Evolutionary conservation across 352 stramenopile genomes (phyloP).

Genomic region (Phytophthora colocasiae): DNA sequence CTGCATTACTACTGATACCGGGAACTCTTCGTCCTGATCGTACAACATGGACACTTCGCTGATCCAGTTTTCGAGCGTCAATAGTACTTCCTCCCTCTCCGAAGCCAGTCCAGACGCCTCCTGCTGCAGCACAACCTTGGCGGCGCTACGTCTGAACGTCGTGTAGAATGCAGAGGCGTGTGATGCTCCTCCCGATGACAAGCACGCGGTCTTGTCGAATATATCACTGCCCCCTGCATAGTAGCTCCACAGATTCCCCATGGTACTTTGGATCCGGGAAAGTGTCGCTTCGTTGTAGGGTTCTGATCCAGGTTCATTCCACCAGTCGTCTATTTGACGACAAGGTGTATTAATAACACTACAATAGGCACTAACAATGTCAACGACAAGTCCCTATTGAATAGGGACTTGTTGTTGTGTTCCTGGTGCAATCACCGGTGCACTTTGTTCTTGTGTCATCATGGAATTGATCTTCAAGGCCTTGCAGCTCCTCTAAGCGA

Average conservation of each 20-base stretch:
- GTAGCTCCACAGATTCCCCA: constrained; percentile 46
- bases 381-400: no score
- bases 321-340: constrained; percentile 24
- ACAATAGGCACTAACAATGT: no score
- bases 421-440: constrained; percentile 31
- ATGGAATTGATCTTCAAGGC: constrained; percentile 6
- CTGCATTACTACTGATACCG: constrained; percentile 40
- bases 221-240: constrained; percentile 28
- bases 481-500: background rate
- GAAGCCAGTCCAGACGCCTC: constrained; percentile 23
- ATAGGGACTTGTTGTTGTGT: constrained; percentile 13
- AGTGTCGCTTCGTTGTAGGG: constrained; percentile 23
- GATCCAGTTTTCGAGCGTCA: constrained; percentile 61
- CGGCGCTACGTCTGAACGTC: constrained; percentile 39
- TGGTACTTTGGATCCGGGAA: constrained; percentile 6
- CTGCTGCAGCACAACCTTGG: constrained; percentile 44
- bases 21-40: constrained; percentile 46
- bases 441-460: constrained; percentile 18
- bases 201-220: constrained; percentile 42
- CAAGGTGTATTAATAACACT: constrained; percentile 3
- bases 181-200: constrained; percentile 18
- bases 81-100: constrained; percentile 38
- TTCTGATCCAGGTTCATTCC: constrained; percentile 14
- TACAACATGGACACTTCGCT: constrained; percentile 52
- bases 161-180: constrained; percentile 42